Conservation (phyloP, 352 stramenopile species). For the Thraustochytrium sp. region DNA sequence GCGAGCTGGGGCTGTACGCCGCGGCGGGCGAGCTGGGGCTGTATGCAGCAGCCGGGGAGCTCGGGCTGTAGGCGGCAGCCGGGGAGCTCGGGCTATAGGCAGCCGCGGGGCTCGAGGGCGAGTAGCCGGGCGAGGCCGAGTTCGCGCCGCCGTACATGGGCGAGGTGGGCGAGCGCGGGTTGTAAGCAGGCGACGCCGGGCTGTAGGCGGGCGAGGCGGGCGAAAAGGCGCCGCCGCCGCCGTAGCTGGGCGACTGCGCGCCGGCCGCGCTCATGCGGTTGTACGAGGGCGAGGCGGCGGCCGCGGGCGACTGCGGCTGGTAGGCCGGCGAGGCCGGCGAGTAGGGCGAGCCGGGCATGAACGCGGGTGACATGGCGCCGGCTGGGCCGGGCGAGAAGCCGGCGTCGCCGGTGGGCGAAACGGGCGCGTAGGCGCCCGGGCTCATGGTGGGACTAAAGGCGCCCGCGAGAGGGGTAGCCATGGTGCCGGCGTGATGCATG, state of each 20-base stretch:
- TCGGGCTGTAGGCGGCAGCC: neutral
- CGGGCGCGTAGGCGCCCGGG: neutral
- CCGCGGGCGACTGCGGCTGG: conserved; percentile 61
- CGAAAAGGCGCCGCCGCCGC: conserved; percentile 26
- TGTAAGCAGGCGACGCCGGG: conserved; percentile 66
- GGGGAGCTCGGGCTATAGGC: conserved; percentile 59
- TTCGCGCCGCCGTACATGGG: conserved; percentile 67
- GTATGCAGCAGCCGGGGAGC: neutral
- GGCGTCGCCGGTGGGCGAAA: neutral
- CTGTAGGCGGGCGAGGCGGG: conserved; percentile 46
- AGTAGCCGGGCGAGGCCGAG: conserved; percentile 71
- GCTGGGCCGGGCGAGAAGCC: conserved; percentile 35
- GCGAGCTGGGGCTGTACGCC: conserved; percentile 64
- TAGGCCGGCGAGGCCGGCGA: conserved; percentile 74
- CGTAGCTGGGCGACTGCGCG: neutral
- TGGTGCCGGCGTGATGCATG: neutral
- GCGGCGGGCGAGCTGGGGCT: neutral
- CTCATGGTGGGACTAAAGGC: neutral
- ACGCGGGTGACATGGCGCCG: neutral
- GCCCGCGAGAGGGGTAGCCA: neutral
- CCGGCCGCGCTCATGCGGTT: conserved; percentile 9
- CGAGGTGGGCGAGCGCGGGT: conserved; percentile 64
- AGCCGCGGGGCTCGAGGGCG: conserved; percentile 63
- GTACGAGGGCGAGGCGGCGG: conserved; percentile 27
- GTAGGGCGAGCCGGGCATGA: conserved; percentile 44